These are phyloP conservation scores for Kwoniella pini DNA, from an alignment of 768 basidiomycete species.

Conservation along the genomic window DNA sequence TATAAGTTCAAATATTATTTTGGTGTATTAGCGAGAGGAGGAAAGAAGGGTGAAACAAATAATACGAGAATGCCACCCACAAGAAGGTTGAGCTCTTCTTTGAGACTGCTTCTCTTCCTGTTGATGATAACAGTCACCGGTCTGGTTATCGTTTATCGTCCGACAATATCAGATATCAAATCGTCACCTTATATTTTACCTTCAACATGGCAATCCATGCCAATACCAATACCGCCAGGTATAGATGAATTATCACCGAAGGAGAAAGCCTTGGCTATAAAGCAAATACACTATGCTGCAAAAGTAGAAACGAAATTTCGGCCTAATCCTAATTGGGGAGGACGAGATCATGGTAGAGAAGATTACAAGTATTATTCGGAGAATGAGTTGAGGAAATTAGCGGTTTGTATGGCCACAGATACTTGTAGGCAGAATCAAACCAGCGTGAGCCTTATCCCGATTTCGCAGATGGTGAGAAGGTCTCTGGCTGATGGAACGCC, in stretches of 20 bases:
- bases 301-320: constrained; percentile 10
- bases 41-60: no score
- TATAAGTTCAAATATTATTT: no score
- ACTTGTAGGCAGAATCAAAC: constrained; percentile 25
- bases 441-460: constrained; percentile 22
- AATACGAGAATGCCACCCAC: no score
- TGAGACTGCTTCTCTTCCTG: background rate
- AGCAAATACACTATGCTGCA: constrained; percentile 3
- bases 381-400: constrained; percentile 15
- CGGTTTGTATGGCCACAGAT: constrained; percentile 19
- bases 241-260: background rate
- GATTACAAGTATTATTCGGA: constrained; percentile 24
- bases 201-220: background rate
- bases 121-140: background rate
- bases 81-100: no score
- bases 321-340: constrained; percentile 16
- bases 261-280: constrained; percentile 5
- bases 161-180: background rate
- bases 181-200: background rate
- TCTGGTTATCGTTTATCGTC: background rate
- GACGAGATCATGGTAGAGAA: constrained; percentile 15
- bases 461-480: no score
- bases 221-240: background rate
- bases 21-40: no score
- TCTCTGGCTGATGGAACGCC: background rate